A percentile compares a stretch with the other conserved stretches of the same genome.
These are phyloP conservation scores for Apiospora rasikravindrae DNA, from an alignment of 2,329 filamentous ascomycete genomes.

Conservation along the genomic window DNA sequence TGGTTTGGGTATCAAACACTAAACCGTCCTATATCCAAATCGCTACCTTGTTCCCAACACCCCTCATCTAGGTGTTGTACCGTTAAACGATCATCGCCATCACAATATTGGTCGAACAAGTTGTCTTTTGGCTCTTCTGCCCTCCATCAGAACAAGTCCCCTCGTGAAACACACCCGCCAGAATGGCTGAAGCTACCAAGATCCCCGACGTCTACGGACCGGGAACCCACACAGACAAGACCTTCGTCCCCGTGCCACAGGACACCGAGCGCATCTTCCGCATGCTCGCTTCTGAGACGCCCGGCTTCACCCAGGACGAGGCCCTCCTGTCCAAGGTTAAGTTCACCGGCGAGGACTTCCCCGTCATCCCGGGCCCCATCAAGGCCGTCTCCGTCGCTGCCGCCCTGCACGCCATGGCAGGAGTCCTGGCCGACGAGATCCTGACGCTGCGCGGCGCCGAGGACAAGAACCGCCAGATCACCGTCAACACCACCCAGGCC, in stretches of 20 bases:
- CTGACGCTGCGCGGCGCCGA: conserved; percentile 23
- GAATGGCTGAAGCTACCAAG: conserved; percentile 28
- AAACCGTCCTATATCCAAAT: not conserved
- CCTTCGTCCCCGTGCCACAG: conserved; percentile 34
- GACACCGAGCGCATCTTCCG: conserved; percentile 41
- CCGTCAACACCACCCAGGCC: conserved; percentile 52
- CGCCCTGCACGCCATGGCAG: conserved; percentile 42
- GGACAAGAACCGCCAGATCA: conserved; percentile 35
- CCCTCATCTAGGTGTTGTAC: not conserved
- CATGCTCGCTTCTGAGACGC: conserved; percentile 36
- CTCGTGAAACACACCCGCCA: conserved; percentile 1
- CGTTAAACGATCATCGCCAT: not conserved
- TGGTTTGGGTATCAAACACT: not conserved
- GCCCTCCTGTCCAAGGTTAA: conserved; percentile 35
- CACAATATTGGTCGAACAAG: not conserved
- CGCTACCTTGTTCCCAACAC: not conserved
- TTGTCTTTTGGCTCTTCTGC: not conserved
- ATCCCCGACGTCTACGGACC: conserved; percentile 38
- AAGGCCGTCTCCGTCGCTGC: conserved; percentile 41
- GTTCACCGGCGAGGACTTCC: conserved; percentile 38
- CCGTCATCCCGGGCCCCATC: conserved; percentile 42
- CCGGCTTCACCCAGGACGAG: conserved; percentile 41
- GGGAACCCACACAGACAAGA: conserved; percentile 37
- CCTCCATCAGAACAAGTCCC: not conserved
- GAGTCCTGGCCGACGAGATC: conserved; percentile 29